Percentiles rank a stretch among this genome's conserved stretches.
These are phyloP conservation scores for Cladosporium sp. DNA, from an alignment of 2,329 filamentous ascomycete species.

Conservation along the genomic window DNA sequence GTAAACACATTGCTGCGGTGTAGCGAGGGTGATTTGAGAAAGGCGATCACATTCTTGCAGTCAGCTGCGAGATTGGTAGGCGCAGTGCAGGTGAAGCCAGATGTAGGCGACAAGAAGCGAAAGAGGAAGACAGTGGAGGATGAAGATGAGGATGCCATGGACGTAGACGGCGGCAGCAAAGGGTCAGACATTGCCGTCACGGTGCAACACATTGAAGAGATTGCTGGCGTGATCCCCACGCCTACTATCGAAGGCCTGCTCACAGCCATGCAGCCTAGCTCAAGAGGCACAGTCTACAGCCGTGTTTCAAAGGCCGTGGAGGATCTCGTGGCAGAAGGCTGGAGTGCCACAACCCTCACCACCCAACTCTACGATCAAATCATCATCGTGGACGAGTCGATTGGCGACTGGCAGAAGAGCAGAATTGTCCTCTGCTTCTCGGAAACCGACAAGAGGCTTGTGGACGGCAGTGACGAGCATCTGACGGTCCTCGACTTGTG, in stretches of 20 bases:
- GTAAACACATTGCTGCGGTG: constrained; percentile 79
- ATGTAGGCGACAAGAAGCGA: constrained; percentile 31
- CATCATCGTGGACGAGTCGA: constrained; percentile 71
- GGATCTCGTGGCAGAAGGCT: constrained; percentile 91
- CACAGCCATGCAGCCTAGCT: constrained; percentile 69
- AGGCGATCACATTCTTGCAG: constrained; percentile 94
- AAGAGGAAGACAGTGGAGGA: constrained; percentile 50
- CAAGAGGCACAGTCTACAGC: constrained; percentile 62
- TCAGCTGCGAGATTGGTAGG: constrained; percentile 87
- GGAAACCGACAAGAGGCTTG: constrained; percentile 86
- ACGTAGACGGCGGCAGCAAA: constrained; percentile 34
- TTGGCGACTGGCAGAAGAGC: constrained; percentile 83
- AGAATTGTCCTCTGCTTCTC: constrained; percentile 86
- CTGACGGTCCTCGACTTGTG: constrained; percentile 81
- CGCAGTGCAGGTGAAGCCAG: constrained; percentile 41
- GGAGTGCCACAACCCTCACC: constrained; percentile 88
- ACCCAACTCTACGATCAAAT: constrained; percentile 79
- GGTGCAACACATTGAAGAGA: constrained; percentile 80
- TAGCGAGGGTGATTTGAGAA: constrained; percentile 89
- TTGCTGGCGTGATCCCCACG: constrained; percentile 87
- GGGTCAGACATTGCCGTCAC: constrained; percentile 53
- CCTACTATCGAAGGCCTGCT: constrained; percentile 66
- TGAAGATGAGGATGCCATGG: constrained; percentile 58
- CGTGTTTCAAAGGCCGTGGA: constrained; percentile 75
- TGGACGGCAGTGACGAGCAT: constrained; percentile 95